Evolutionary conservation across 257 asterid genomes (phyloP), one percentile per base, ranked within the genome.

Genomic region (Leonotis leonurus): DNA sequence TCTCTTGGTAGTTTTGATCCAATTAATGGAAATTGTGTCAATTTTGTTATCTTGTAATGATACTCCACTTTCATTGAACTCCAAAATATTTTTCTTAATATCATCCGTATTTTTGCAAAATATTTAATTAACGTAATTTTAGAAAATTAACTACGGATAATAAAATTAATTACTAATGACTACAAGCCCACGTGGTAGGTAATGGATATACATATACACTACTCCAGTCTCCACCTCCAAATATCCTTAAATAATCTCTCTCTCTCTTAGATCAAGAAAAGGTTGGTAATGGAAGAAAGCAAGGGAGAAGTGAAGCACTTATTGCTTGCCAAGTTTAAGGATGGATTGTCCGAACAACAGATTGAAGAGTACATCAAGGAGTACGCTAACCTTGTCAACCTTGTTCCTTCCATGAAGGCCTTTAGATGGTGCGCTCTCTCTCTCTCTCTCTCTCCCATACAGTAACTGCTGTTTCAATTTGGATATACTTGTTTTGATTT

Each of bases 371-470:
- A 57, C 54, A 85, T 77, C 67, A 84, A 81, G 64, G 75, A 68
- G 11, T 86, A 80, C 68, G 97, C 95, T 36, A 84, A 86, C 21
- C 92, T 86, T 43, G 94, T 89, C 60, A 80, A 85, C 77, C 92
- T 76, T 41, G 68, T 89, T 44, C 77, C 83, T 16, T 75, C 97
- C 9, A 87, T 87, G 95, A 89, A 89, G 75, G 70, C 77, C 50
- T 89, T 87, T 67, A 21, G 36, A 25, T 85, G 95, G 96, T 83
- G 75, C 20, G 1, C 27, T 39, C 58, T 30, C 51, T 53, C 53
- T 45, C 67, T 24, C 67, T 17, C 70, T 5, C 44, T 2, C 56
- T 17, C 60, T 5, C 30, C 2, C 12, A 13, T 12, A 1, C 11
- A 8, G 2, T 33, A n/a, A 14, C 70, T n/a, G 8, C 46, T 1